phyloP scores from a whole-genome alignment of 768 basidiomycete species.

The Psilocybe subaeruginosa region DNA sequence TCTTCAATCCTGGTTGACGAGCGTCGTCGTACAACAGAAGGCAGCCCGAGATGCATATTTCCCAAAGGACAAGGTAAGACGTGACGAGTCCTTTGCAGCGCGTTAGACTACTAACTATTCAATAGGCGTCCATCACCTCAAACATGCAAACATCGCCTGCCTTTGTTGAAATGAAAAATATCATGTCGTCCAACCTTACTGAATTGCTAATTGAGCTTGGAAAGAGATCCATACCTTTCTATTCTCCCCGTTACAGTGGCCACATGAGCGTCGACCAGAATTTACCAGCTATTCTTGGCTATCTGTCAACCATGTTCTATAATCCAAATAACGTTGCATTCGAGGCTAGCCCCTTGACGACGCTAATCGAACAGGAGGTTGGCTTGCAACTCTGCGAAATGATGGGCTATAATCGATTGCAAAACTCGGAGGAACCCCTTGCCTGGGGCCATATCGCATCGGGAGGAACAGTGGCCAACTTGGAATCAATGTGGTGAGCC shows the following conservation, averaged over 20 bases:
- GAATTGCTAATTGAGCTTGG: not conserved
- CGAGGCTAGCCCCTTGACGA: slow-evolving; percentile 42
- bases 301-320: slow-evolving; percentile 20
- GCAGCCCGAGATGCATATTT: not conserved
- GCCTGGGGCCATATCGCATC: slow-evolving; percentile 49
- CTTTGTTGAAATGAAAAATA: not conserved
- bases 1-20: not conserved
- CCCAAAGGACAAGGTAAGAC: not conserved
- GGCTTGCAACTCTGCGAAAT: slow-evolving; percentile 43
- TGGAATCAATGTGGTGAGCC: slow-evolving; percentile 45
- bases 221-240: slow-evolving; percentile 17
- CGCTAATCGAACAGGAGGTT: slow-evolving; percentile 37
- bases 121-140: not conserved
- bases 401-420: slow-evolving; percentile 35
- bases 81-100: too few species aligned
- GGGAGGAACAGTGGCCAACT: slow-evolving; percentile 47
- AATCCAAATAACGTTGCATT: slow-evolving; percentile 42
- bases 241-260: slow-evolving; percentile 19
- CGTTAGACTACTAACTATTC: not conserved
- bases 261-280: slow-evolving; percentile 18
- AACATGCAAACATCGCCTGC: not conserved
- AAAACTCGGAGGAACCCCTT: slow-evolving; percentile 8
- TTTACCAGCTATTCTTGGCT: slow-evolving; percentile 18
- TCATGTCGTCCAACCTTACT: not conserved
- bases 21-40: not conserved